Base-by-base conservation (phyloP, 2,329 filamentous ascomycete genomes). In the Albophoma yamanashiensis region DNA sequence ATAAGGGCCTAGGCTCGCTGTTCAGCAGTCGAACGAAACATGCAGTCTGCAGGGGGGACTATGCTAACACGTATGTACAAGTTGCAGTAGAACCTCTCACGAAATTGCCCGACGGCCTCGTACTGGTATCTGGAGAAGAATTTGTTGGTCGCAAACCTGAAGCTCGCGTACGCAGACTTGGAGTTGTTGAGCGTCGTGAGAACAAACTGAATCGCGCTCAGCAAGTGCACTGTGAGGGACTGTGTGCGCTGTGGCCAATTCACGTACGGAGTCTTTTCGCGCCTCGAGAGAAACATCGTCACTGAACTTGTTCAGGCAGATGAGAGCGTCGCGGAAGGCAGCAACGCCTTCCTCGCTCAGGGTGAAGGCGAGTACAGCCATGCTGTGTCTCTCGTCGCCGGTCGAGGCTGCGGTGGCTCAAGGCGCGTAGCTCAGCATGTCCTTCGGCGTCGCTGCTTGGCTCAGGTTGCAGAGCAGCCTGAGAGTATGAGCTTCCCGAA, bases 171-270 rank as follows among this genome's bases (percentile, higher is more conserved):
- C 22, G 88, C 89, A 4, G 89, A 91, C 69, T 90, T 91, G 60
- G 89, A 90, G n/a, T 83, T 82, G 70, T 93, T 93, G 64, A 93
- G 77, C 17, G 89, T 85, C 17, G 88, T 91, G 59, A 93, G 78
- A 5, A 87, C 79, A 64, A 93, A 81, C 89, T 90, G 56, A 42
- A 55, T 25, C 7, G 43, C 11, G 17, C 12, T 17, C 20, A 50
- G 50, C 42, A 40, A 55, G 62, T 39, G n/a, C 2, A 12, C 3
- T 22, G 12, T 6, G 20, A 9, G 25, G 25, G 36, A 12, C 4
- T 11, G 3, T 1, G 6, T 2, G 15, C 11, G 4, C 17, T 2
- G 31, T 8, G 50, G 11, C 31, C 3, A 2, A 5, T 47, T 27
- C 9, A 64, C 71, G 59, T 73, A 89, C 88, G 70, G 82, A 84